These are phyloP conservation scores for Setomelanomma holmii DNA, from an alignment of 2,329 filamentous ascomycete genomes.

Conservation along the genomic window DNA sequence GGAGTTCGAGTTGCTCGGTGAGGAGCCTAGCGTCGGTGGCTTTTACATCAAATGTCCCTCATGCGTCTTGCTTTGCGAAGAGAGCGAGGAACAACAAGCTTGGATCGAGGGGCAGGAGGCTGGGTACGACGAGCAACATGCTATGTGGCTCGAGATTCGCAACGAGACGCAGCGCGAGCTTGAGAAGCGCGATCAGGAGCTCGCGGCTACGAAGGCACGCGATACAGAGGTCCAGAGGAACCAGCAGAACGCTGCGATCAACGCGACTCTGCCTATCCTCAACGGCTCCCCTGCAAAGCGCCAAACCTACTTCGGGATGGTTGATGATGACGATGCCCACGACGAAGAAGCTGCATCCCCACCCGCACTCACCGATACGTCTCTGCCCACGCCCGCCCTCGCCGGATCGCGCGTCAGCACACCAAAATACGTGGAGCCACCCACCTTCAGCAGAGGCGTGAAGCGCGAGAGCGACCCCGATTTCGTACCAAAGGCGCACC, in stretches of 20 bases:
- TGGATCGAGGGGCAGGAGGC: constrained; percentile 34
- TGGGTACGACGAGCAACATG: constrained; percentile 32
- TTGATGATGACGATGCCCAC: constrained; percentile 16
- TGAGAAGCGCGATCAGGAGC: constrained; percentile 16
- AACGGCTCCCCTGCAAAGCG: not conserved
- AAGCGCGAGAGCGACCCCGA: constrained; percentile 11
- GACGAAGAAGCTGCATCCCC: constrained; percentile 27
- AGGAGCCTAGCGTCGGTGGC: constrained; percentile 50
- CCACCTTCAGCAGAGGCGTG: not conserved
- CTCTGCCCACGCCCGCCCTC: constrained; percentile 29
- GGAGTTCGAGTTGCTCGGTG: constrained; percentile 61
- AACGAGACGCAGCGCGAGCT: constrained; percentile 20
- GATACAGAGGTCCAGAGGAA: not conserved
- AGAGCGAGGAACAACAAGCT: constrained; percentile 25
- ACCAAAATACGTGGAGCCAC: constrained; percentile 16
- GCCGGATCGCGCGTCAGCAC: constrained; percentile 31
- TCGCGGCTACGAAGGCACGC: not conserved
- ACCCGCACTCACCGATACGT: constrained; percentile 36
- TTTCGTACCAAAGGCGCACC: constrained; percentile 5
- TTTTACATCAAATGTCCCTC: constrained; percentile 61
- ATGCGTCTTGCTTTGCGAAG: constrained; percentile 42
- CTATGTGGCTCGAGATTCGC: constrained; percentile 27
- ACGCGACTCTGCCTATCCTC: not conserved
- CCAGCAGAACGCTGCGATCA: not conserved
- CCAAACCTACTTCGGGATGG: constrained; percentile 1